A percentile compares a stretch with the other conserved stretches of the same genome.
Evolutionary conservation across 495 filamentous ascomycete genomes (phyloP).

Genomic region (Aspergillus mulundensis): DNA sequence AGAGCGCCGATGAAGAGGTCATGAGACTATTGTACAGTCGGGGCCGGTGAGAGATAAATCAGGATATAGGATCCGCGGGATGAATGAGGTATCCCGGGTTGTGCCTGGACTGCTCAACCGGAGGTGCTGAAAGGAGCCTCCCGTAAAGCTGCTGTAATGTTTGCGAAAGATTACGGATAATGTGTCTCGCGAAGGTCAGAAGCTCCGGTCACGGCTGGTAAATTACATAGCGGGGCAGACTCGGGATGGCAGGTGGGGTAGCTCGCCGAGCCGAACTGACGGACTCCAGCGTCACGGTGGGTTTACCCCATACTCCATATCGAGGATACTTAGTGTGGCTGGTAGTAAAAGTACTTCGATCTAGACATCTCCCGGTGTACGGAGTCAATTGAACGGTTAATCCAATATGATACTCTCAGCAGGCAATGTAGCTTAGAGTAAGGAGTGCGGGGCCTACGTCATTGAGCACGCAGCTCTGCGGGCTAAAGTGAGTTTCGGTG

Average conservation of each 20-base stretch:
- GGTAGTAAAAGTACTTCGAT: not conserved
- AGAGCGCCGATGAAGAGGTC: slow-evolving; percentile 1
- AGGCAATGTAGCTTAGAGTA: not conserved
- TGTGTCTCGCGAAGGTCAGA: not conserved
- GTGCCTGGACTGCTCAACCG: not conserved
- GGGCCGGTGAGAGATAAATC: not conserved
- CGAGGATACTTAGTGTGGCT: not conserved
- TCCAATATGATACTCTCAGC: not conserved
- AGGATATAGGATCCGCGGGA: not conserved
- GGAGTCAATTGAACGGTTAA: not conserved
- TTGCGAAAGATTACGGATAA: not conserved
- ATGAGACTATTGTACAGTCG: not conserved
- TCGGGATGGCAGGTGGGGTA: not conserved
- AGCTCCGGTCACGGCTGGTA: slow-evolving; percentile 1
- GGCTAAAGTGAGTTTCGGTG: not conserved
- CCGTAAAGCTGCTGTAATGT: not conserved
- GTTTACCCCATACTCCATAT: not conserved
- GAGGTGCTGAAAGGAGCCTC: slow-evolving; percentile 1
- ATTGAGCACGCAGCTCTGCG: not conserved
- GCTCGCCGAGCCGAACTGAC: not conserved
- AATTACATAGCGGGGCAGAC: not conserved
- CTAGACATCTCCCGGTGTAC: not conserved
- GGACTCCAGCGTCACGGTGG: not conserved
- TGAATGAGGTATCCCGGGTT: slow-evolving; percentile 3
- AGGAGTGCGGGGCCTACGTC: not conserved